These are phyloP conservation scores for Mortierella sp. DNA, from an alignment of 371 early-diverging fungal genomes.

Conservation along the genomic window DNA sequence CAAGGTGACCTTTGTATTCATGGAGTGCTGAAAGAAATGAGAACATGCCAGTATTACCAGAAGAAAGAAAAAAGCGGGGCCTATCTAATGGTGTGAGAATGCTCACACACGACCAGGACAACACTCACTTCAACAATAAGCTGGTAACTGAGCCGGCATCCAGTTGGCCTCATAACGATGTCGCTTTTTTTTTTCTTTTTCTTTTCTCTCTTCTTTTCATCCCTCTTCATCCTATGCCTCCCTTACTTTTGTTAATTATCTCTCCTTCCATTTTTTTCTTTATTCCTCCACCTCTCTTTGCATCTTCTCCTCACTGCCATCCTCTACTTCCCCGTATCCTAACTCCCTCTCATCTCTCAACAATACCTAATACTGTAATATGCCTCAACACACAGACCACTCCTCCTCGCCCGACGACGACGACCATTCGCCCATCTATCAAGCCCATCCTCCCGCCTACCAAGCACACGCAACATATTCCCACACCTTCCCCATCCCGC, in stretches of 20 bases:
- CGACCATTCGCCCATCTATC: conserved; percentile 12
- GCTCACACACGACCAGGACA: neutral
- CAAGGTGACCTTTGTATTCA: neutral
- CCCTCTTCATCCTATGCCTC: neutral
- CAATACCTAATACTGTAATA: neutral
- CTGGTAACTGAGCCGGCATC: neutral
- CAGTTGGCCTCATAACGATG: neutral
- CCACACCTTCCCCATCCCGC: neutral
- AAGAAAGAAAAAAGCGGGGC: neutral
- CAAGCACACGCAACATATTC: conserved; percentile 7
- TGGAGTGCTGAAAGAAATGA: too few relatives aligned
- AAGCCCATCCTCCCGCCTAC: conserved; percentile 17
- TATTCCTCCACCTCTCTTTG: neutral
- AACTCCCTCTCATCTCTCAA: neutral
- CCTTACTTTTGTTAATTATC: neutral
- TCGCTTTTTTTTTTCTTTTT: neutral
- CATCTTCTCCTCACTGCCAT: neutral
- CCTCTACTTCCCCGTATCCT: neutral
- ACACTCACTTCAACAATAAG: neutral
- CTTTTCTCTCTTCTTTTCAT: neutral
- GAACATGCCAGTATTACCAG: neutral
- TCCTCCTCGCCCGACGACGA: neutral
- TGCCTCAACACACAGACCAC: conserved; percentile 15
- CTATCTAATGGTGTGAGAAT: neutral
- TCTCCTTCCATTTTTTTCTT: neutral